Evolutionary conservation across 2,329 filamentous ascomycete species (phyloP), one percentile per base, ranked within the genome.

Genomic region (Clonostachys rhizophaga): DNA sequence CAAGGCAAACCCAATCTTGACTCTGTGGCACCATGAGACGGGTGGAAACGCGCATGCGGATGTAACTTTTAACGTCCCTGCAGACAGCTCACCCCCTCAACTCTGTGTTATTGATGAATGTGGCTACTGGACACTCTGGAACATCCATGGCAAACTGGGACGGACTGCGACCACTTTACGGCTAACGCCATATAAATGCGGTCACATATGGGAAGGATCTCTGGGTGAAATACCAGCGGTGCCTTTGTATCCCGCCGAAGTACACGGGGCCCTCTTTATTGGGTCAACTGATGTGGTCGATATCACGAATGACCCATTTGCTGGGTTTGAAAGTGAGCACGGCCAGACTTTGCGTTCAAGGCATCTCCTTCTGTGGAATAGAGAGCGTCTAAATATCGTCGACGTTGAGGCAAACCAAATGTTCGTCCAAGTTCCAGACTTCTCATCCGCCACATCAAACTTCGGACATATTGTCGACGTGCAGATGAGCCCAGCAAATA

Each of bases 61-160:
- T 62, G 69, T 87, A 4, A 65, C 78, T 0, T 87, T 91, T 59
- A 85, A 84, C 52, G 79, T 84, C 1, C 63, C 64, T 5, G 58
- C 57, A 6, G 53, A 50, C 16, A 58, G 66, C 49, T 52, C 78
- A 67, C 60, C 79, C 72, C 75, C 80, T 2, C 83, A 87, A 55
- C 65, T 91, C 45, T 83, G 75, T 14, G 69, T 90, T 24, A 70
- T 91, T 16, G 84, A 91, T 55, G 71, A 80, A 45, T 67, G 67
- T 34, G 86, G 86, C 2, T 71, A 69, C 48, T 91, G 87, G 87
- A 82, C 71, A 40, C 62, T 89, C 5, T 89, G 84, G 82, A 74
- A 86, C 50, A 66, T 86, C 20, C 53, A 55, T 12, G 69, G 66
- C 46, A 69, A 58, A 51, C 57, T 61, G 49, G 52, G 64, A 16